Percentiles rank a stretch among this genome's conserved stretches.
Conservation (phyloP, 1,284 basidiomycete genomes). For the Heterobasidion irregulare region DNA sequence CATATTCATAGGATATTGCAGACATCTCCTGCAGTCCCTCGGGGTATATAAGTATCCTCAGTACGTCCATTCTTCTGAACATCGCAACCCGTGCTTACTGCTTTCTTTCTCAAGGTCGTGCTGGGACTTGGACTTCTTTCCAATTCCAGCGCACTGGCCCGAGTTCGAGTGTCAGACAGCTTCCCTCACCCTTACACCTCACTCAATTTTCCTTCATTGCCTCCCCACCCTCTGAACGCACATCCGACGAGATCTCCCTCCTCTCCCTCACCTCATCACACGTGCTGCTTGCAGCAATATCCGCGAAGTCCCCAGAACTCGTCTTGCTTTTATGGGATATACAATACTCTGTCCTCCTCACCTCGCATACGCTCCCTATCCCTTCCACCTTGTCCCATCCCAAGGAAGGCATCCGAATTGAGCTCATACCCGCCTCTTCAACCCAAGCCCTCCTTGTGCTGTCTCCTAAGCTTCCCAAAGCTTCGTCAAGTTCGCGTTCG, state of each 20-base stretch:
- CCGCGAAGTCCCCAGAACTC: constrained; percentile 36
- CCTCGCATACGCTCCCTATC: constrained; percentile 41
- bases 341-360: constrained; percentile 58
- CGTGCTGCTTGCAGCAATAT: constrained; percentile 47
- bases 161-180: not conserved
- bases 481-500: constrained; percentile 27
- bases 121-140: constrained; percentile 41
- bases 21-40: constrained; percentile 37
- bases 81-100: constrained; percentile 6
- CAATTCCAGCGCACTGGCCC: constrained; percentile 24
- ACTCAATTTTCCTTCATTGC: constrained; percentile 19
- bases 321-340: constrained; percentile 63
- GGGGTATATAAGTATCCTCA: constrained; percentile 40
- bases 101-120: constrained; percentile 21
- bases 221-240: constrained; percentile 1
- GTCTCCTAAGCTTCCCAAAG: constrained; percentile 26
- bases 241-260: constrained; percentile 28
- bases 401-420: constrained; percentile 25
- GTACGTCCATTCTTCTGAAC: constrained; percentile 24
- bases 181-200: constrained; percentile 14
- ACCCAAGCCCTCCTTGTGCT: constrained; percentile 51
- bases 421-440: constrained; percentile 22
- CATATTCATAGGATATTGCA: constrained; percentile 14
- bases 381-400: constrained; percentile 38
- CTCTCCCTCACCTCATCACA: constrained; percentile 55